Evolutionary conservation across 1,284 basidiomycete species (phyloP).

Genomic region (Paramarasmius palmivorus): DNA sequence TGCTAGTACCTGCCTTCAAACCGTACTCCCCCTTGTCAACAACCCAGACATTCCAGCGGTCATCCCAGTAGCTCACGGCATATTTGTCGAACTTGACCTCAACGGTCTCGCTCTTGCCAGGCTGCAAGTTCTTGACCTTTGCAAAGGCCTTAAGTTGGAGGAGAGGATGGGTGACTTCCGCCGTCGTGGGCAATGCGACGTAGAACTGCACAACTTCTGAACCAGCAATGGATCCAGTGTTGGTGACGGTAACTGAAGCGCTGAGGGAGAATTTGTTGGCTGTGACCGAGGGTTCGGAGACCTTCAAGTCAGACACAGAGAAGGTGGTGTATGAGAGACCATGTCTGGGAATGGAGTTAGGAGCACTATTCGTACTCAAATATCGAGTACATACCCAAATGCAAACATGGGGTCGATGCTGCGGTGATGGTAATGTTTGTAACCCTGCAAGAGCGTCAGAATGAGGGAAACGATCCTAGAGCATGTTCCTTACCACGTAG

Average conservation of each 20-base stretch:
- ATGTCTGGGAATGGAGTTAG: slow-evolving; percentile 42
- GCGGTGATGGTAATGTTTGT: slow-evolving; percentile 74
- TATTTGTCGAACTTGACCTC: slow-evolving; percentile 53
- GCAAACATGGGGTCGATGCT: slow-evolving; percentile 69
- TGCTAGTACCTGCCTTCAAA: slow-evolving; percentile 10
- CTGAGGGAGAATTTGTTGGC: slow-evolving; percentile 44
- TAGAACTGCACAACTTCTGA: slow-evolving; percentile 71
- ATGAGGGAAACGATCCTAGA: slow-evolving; percentile 9
- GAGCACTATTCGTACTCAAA: not conserved
- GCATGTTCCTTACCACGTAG: slow-evolving; percentile 53
- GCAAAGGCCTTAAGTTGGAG: slow-evolving; percentile 62
- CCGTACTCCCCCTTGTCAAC: slow-evolving; percentile 11
- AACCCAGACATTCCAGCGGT: slow-evolving; percentile 10
- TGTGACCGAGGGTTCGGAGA: slow-evolving; percentile 45
- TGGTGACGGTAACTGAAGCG: slow-evolving; percentile 57
- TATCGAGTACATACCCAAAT: slow-evolving; percentile 60
- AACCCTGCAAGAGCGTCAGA: slow-evolving; percentile 49
- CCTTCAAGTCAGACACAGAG: slow-evolving; percentile 52
- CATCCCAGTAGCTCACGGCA: slow-evolving; percentile 14
- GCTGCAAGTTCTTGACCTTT: slow-evolving; percentile 53
- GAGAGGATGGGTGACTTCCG: slow-evolving; percentile 55
- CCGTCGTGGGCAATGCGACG: slow-evolving; percentile 50
- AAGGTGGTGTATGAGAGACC: slow-evolving; percentile 87
- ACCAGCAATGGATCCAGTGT: slow-evolving; percentile 56
- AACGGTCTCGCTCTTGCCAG: slow-evolving; percentile 46